These are phyloP conservation scores for Rosellinia necatrix DNA, from an alignment of 2,329 filamentous ascomycete genomes.

Conservation along the genomic window DNA sequence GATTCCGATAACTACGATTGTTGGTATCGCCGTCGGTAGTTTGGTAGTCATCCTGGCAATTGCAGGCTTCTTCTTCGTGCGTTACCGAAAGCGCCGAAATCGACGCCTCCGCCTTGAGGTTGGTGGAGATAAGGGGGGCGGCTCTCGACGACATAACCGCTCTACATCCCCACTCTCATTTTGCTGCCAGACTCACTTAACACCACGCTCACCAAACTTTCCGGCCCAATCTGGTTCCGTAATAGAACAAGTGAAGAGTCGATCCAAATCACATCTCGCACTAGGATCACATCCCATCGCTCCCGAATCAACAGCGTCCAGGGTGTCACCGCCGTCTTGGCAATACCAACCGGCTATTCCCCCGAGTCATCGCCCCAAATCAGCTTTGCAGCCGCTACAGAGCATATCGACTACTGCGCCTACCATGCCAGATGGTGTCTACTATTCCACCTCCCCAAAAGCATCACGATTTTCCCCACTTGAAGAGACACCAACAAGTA, in stretches of 20 bases:
- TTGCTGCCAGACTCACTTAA: slow-evolving; percentile 54
- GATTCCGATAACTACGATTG: slow-evolving; percentile 48
- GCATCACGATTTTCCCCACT: slow-evolving; percentile 37
- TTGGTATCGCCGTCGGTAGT: slow-evolving; percentile 49
- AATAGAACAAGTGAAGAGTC: slow-evolving; percentile 39
- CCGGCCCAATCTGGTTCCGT: slow-evolving; percentile 26
- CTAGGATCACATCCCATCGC: slow-evolving; percentile 32
- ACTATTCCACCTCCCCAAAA: slow-evolving; percentile 40
- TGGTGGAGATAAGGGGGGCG: slow-evolving; percentile 14
- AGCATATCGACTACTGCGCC: slow-evolving; percentile 36
- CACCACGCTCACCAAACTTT: slow-evolving; percentile 46
- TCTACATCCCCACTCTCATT: slow-evolving; percentile 56
- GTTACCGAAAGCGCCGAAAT: slow-evolving; percentile 51
- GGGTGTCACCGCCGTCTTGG: neutral
- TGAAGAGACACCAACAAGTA: slow-evolving; percentile 39
- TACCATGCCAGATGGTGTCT: slow-evolving; percentile 36
- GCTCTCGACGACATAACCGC: slow-evolving; percentile 36
- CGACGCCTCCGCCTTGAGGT: slow-evolving; percentile 38
- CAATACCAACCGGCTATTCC: slow-evolving; percentile 7
- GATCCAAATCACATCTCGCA: slow-evolving; percentile 22
- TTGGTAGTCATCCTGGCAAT: slow-evolving; percentile 45
- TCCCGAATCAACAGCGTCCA: slow-evolving; percentile 22
- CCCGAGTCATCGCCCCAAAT: slow-evolving; percentile 21
- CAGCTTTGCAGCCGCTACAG: slow-evolving; percentile 28
- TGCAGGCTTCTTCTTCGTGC: slow-evolving; percentile 50